Evolutionary conservation across 1,284 basidiomycete species (phyloP).

Genomic region (Salmacisia buchloeana): DNA sequence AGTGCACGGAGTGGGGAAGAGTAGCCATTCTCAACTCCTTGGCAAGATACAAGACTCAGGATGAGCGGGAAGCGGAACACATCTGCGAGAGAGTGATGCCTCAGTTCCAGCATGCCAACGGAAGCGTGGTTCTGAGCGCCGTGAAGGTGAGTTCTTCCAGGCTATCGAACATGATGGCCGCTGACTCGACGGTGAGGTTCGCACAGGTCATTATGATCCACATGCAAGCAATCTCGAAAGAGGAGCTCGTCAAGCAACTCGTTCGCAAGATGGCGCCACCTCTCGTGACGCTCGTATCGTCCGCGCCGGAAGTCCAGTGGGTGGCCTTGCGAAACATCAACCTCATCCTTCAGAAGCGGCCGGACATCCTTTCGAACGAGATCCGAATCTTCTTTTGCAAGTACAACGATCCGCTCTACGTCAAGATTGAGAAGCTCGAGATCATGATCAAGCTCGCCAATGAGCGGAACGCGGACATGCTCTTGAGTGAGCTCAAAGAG

Average conservation of each 20-base stretch:
- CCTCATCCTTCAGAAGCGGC: constrained; percentile 83
- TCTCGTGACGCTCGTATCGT: constrained; percentile 62
- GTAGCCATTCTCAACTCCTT: constrained; percentile 85
- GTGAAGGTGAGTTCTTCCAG: constrained; percentile 64
- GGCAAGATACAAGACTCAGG: constrained; percentile 72
- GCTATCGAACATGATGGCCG: neutral
- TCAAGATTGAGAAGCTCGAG: constrained; percentile 95
- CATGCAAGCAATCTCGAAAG: constrained; percentile 59
- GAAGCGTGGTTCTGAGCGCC: constrained; percentile 86
- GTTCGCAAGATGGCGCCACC: constrained; percentile 97
- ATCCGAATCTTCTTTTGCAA: constrained; percentile 99
- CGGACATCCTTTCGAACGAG: constrained; percentile 83
- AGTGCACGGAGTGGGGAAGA: constrained; percentile 97
- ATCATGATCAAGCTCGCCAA: constrained; percentile 93
- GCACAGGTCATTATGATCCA: constrained; percentile 78
- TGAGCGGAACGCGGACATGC: constrained; percentile 86
- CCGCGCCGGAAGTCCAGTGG: constrained; percentile 75
- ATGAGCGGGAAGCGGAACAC: constrained; percentile 86
- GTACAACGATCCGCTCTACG: constrained; percentile 97
- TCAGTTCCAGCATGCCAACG: constrained; percentile 96
- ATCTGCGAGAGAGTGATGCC: constrained; percentile 97
- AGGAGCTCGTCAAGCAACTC: constrained; percentile 80
- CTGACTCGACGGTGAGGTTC: neutral
- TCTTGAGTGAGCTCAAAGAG: constrained; percentile 93
- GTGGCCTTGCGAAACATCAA: constrained; percentile 95